Conservation (phyloP, 148 eudicot genomes). For the Diospyros kaki region DNA sequence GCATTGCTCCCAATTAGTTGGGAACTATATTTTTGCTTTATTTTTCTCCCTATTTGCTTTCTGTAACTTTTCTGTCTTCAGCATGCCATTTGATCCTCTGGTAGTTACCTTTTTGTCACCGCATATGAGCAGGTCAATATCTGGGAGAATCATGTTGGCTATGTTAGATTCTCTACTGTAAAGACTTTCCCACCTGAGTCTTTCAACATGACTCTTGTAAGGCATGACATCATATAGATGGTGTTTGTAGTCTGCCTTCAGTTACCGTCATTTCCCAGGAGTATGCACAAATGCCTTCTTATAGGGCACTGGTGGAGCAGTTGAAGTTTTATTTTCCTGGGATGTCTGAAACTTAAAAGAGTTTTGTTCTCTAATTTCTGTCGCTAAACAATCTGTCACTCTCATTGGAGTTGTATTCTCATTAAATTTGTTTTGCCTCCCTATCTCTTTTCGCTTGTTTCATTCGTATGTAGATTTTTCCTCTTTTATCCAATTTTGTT, state of each 20-base stretch:
- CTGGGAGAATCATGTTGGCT: not conserved
- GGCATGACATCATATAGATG: not conserved
- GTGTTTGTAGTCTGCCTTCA: not conserved
- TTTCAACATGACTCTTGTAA: not conserved
- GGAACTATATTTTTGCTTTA: not conserved
- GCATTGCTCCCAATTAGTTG: not conserved
- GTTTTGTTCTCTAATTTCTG: not conserved
- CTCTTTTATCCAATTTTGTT: not conserved
- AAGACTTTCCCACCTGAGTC: not conserved
- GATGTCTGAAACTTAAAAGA: too few relatives aligned
- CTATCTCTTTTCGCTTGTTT: not conserved
- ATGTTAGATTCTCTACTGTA: not conserved
- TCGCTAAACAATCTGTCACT: constrained; percentile 3
- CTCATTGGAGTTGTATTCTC: constrained; percentile 2
- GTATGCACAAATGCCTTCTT: not conserved
- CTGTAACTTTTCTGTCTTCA: not conserved
- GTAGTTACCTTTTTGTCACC: not conserved
- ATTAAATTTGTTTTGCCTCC: not conserved
- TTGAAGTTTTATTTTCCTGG: too few relatives aligned
- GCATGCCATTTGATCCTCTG: not conserved
- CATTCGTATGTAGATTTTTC: not conserved
- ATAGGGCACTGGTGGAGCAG: too few relatives aligned
- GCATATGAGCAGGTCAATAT: not conserved
- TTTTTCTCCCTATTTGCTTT: not conserved
- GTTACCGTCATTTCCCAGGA: not conserved